Evolutionary conservation across 1,284 basidiomycete species (phyloP).

Genomic region (Leucoagaricus sp.): DNA sequence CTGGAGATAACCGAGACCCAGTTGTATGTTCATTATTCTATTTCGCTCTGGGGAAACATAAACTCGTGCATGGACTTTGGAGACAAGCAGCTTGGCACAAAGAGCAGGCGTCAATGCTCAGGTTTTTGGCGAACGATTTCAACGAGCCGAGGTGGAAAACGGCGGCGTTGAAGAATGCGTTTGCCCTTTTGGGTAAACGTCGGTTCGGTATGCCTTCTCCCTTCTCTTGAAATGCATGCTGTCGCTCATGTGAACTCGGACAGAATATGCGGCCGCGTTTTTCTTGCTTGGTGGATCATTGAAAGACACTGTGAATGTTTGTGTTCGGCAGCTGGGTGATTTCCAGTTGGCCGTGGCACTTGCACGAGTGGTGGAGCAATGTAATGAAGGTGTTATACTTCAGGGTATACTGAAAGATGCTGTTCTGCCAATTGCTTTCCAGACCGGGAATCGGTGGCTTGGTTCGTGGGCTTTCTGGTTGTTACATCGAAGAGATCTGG

Average conservation of each 20-base stretch:
- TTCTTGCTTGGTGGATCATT: constrained; percentile 90
- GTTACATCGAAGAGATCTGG: constrained; percentile 80
- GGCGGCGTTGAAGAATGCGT: constrained; percentile 96
- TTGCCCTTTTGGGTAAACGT: constrained; percentile 87
- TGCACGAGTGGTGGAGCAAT: constrained; percentile 81
- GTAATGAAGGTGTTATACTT: constrained; percentile 81
- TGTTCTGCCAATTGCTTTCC: constrained; percentile 84
- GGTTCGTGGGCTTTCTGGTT: constrained; percentile 98
- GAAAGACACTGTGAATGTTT: constrained; percentile 92
- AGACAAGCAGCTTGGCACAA: constrained; percentile 93
- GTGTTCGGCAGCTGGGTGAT: constrained; percentile 86
- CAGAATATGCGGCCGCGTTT: constrained; percentile 96
- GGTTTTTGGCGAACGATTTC: constrained; percentile 94
- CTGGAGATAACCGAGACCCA: constrained; percentile 84
- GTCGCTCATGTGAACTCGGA: constrained; percentile 11
- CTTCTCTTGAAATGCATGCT: neutral
- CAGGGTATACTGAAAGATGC: constrained; percentile 68
- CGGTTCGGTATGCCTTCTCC: constrained; percentile 72
- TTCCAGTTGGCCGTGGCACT: constrained; percentile 89
- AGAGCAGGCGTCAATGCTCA: constrained; percentile 89
- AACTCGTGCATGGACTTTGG: constrained; percentile 94
- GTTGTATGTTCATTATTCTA: constrained; percentile 90
- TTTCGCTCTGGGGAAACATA: constrained; percentile 91
- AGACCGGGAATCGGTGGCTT: constrained; percentile 90
- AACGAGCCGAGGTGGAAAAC: constrained; percentile 84